Base-by-base conservation (phyloP, 306 rosid genomes). In the Rosa persica region DNA sequence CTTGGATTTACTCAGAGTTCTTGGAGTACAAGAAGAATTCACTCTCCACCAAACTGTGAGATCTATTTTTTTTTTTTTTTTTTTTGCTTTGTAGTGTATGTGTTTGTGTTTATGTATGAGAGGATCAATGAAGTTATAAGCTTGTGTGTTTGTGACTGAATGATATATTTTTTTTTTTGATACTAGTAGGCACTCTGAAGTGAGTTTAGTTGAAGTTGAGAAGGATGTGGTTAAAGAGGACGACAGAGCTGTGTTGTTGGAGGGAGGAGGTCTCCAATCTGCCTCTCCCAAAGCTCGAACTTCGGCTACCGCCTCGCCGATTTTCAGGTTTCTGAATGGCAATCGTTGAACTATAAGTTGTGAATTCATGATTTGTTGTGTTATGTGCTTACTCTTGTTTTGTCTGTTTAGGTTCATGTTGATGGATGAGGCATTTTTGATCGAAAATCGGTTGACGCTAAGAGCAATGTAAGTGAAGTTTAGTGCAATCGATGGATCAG, bases 1-100 rank as follows among this genome's bases (percentile, higher is more conserved):
- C 92, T 74, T 95, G 98, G 98, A 83, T 92, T 76, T 95, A 87
- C 69, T 77, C 98, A 1, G 98, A 95, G 93, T 82, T 81, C 19
- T 87, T 92, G 87, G 96, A 87, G 89, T 86, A 86, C 84, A 86
- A 80, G 73, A 92, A 86, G 81, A 88, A 38, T 62, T 76, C 90
- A 19, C 81, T 80, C 49, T n/a, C 91, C 73, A 69, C 89, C 81
- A 95, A 88, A 91, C 73, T 81, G 98, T 95, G 72, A 89, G 98
- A 86, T 82, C 17, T 15, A 27, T 39, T 2, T 42, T 43, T 27
- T 74, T 23, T 8, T 30, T n/a, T n/a, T n/a, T n/a, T 25, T 12
- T 12, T 12, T 0, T 57, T 57, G 30, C 10, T 57, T 2, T 19
- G 2, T 17, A 8, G 12, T 22, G 4, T 11, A 5, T 27, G 67